These are phyloP conservation scores for Russula foetens DNA, from an alignment of 768 basidiomycete genomes.

Conservation along the genomic window DNA sequence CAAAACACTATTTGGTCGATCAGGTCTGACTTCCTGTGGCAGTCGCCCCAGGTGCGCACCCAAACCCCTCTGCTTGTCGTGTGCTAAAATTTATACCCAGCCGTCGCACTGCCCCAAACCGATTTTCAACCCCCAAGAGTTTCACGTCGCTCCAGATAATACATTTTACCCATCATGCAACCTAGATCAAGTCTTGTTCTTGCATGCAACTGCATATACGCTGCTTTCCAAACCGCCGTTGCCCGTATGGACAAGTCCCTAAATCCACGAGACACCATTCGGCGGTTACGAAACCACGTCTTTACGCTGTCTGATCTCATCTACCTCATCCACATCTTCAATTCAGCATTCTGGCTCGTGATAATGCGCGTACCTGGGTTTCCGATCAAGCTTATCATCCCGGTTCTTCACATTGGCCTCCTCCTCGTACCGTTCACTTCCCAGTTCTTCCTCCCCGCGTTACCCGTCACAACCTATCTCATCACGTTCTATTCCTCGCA, in stretches of 20 bases:
- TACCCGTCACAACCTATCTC: slow-evolving; percentile 80
- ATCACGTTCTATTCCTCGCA: slow-evolving; percentile 80
- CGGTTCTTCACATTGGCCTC: slow-evolving; percentile 55
- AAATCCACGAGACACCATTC: slow-evolving; percentile 58
- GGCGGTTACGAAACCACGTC: slow-evolving; percentile 46
- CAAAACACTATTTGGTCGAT: neutral
- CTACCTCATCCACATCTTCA: slow-evolving; percentile 56
- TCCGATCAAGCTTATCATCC: slow-evolving; percentile 71
- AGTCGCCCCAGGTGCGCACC: neutral
- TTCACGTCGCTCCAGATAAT: neutral
- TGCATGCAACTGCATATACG: slow-evolving; percentile 19
- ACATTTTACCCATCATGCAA: slow-evolving; percentile 1
- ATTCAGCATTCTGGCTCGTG: slow-evolving; percentile 61
- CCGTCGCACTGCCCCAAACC: neutral
- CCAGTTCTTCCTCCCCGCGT: slow-evolving; percentile 86
- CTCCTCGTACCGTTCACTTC: slow-evolving; percentile 80
- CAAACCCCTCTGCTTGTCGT: neutral
- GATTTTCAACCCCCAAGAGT: neutral
- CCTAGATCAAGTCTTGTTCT: slow-evolving; percentile 1
- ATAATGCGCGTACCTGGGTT: slow-evolving; percentile 65
- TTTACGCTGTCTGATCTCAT: slow-evolving; percentile 50
- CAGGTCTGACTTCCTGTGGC: neutral
- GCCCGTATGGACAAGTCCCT: slow-evolving; percentile 69
- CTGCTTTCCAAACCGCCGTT: slow-evolving; percentile 53
- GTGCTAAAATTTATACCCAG: neutral